phyloP scores from a whole-genome alignment of 2,329 filamentous ascomycete species.

The Bipolaris victoriae region DNA sequence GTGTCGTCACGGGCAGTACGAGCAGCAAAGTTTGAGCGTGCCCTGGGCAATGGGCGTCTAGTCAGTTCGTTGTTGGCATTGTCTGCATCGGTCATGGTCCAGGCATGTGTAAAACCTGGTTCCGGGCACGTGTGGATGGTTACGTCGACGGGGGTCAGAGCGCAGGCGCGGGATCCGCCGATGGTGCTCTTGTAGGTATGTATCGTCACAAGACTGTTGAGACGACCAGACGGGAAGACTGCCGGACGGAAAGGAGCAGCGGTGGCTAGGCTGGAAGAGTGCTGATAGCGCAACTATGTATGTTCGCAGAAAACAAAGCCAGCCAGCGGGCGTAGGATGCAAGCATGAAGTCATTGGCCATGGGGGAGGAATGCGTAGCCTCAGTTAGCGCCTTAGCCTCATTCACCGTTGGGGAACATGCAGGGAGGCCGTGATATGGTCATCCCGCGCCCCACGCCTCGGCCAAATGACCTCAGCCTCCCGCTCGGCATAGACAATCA shows the following conservation, averaged over 20 bases:
- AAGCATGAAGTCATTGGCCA: background rate
- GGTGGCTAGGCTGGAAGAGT: conserved; percentile 12
- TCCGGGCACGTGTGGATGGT: conserved; percentile 21
- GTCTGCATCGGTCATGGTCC: conserved; percentile 38
- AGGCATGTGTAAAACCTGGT: conserved; percentile 19
- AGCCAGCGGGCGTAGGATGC: background rate
- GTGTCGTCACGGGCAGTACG: conserved; percentile 54
- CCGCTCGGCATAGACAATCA: conserved; percentile 25
- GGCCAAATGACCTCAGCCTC: conserved; percentile 37
- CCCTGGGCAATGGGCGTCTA: conserved; percentile 40
- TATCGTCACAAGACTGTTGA: background rate
- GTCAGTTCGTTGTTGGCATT: conserved; percentile 21
- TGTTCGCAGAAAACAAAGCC: background rate
- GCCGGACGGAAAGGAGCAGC: background rate
- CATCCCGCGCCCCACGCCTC: conserved; percentile 30
- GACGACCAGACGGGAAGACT: background rate
- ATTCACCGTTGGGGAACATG: conserved; percentile 14
- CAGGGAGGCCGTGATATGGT: conserved; percentile 21
- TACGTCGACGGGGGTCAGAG: conserved; percentile 14
- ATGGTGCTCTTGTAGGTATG: background rate
- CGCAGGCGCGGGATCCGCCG: conserved; percentile 12
- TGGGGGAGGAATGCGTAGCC: conserved; percentile 15
- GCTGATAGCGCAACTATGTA: too few relatives aligned
- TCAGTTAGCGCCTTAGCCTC: conserved; percentile 29
- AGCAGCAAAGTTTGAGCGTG: conserved; percentile 53